Percentiles rank a stretch among this genome's conserved stretches.
These are phyloP conservation scores for Hypoxylon sp. DNA, from an alignment of 2,329 filamentous ascomycete genomes.

Conservation along the genomic window DNA sequence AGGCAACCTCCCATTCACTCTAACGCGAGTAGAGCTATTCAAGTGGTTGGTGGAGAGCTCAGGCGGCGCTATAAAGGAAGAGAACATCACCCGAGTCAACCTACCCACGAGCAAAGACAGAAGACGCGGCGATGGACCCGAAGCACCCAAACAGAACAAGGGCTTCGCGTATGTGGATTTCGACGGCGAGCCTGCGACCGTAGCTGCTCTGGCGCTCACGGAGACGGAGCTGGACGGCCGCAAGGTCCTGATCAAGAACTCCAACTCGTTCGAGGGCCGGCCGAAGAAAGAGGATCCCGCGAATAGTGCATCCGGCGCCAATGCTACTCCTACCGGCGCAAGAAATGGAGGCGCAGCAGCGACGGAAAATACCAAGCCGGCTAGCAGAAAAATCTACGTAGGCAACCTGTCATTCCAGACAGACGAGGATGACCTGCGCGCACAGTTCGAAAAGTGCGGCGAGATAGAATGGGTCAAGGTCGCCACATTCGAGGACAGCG, in stretches of 20 bases:
- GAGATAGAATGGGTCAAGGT: constrained; percentile 86
- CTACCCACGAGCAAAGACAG: constrained; percentile 74
- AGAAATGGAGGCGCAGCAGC: constrained; percentile 48
- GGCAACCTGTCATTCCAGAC: constrained; percentile 89
- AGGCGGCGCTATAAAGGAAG: constrained; percentile 74
- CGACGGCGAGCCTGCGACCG: constrained; percentile 74
- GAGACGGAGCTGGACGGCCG: constrained; percentile 84
- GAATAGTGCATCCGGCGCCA: constrained; percentile 53
- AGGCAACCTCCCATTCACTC: constrained; percentile 90
- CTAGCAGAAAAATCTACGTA: constrained; percentile 88
- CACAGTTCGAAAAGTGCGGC: constrained; percentile 89
- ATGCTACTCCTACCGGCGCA: constrained; percentile 47
- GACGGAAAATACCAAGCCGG: constrained; percentile 53
- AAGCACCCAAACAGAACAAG: constrained; percentile 74
- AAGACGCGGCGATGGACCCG: constrained; percentile 44
- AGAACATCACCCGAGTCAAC: constrained; percentile 86
- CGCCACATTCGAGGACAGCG: constrained; percentile 95
- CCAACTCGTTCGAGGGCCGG: constrained; percentile 90
- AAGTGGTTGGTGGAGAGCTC: constrained; percentile 83
- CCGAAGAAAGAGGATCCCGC: constrained; percentile 72
- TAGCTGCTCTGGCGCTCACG: constrained; percentile 87
- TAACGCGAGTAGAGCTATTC: constrained; percentile 80
- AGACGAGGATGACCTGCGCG: constrained; percentile 82
- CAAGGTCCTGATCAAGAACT: constrained; percentile 91
- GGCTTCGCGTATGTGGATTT: constrained; percentile 99